Base-by-base conservation (phyloP, 2,329 filamentous ascomycete genomes). In the Coniochaeta prunicola region DNA sequence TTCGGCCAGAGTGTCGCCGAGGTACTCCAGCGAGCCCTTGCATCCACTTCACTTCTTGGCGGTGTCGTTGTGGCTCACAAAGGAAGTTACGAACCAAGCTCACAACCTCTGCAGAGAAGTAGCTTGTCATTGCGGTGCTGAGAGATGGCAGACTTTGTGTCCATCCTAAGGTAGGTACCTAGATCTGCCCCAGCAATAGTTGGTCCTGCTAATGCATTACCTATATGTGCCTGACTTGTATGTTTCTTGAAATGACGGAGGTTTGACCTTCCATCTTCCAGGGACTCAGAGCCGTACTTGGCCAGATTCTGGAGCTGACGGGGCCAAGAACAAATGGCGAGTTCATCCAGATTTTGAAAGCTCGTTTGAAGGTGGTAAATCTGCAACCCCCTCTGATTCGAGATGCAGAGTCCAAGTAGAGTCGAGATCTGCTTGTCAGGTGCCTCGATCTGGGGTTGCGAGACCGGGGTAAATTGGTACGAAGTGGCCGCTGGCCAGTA, bases 1-100 rank as follows among this genome's bases (percentile, higher is more conserved):
- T 60, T 66, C 65, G 62, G 66, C 62, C 64, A 63, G 60, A 67
- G 63, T 66, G 62, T 60, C 67, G 62, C 67, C 66, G 68, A 69
- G 55, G 53, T 56, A 57, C 60, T 62, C 60, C 63, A 64, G 61
- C 61, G 58, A 62, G 56, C 53, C 30, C 13, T n/a, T 28, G 45
- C 45, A 50, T 50, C 45, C 45, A 50, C 45, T 26, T 10, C 21
- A n/a, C n/a, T 38, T 15, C 21, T 45, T 26, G 45, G 24, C 24
- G 45, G 12, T 50, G 45, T 54, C 28, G 21, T 10, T 34, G n/a
- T 21, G 36, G 36, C 36, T 38, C 36, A n/a, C 30, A 36, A 26
- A 4, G 15, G 13, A 33, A 31, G 50, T 53, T 33, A 28, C 7
- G 19, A 9, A 4, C 33, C 31, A 34, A 36, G 33, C 33, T 8